phyloP scores from a whole-genome alignment of 2,329 filamentous ascomycete species.

The Trichoderma koningiopsis region DNA sequence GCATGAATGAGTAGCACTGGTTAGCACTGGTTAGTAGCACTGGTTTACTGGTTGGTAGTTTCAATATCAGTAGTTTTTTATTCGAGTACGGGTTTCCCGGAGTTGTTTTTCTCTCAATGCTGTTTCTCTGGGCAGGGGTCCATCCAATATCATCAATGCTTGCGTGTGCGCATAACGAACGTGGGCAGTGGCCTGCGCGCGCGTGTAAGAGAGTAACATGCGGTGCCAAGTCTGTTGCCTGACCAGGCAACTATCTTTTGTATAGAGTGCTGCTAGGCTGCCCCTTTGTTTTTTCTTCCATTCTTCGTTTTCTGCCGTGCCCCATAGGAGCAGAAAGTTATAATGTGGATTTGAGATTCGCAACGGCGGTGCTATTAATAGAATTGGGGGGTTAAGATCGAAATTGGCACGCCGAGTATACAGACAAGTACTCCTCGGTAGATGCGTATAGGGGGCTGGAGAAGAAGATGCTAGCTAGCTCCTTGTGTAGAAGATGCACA shows the following conservation, averaged over 20 bases:
- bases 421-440: neutral
- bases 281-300: neutral
- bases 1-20: neutral
- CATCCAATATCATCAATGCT: neutral
- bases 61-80: neutral
- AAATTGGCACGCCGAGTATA: neutral
- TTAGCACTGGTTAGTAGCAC: neutral
- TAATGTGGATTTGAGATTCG: neutral
- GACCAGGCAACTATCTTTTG: neutral
- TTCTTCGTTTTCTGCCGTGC: neutral
- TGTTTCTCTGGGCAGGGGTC: neutral
- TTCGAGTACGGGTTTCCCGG: neutral
- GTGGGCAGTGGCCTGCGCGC: neutral
- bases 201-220: neutral
- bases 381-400: neutral
- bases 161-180: neutral
- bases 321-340: neutral
- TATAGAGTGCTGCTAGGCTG: neutral
- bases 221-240: neutral
- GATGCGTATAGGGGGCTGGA: neutral
- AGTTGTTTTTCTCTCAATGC: neutral
- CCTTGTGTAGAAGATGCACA: neutral
- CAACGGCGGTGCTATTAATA: slow-evolving; percentile 10
- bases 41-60: neutral
- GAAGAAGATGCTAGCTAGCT: neutral